phyloP scores from a whole-genome alignment of 495 filamentous ascomycete genomes.

The Penicillium steckii region DNA sequence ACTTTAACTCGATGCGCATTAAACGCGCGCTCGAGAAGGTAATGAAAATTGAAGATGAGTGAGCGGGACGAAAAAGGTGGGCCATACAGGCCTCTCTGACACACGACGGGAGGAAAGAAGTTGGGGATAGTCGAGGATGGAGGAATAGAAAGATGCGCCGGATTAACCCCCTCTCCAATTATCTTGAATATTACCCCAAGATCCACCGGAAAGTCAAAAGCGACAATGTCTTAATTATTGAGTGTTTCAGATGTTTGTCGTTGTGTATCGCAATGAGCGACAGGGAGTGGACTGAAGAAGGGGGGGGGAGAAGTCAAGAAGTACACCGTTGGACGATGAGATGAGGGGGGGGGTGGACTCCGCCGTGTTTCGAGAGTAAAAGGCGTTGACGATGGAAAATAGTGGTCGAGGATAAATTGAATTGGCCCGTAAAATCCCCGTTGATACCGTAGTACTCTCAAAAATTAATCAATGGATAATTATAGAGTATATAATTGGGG shows the following conservation, averaged over 20 bases:
- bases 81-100: not conserved
- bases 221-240: not conserved
- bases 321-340: too few species aligned
- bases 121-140: not conserved
- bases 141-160: not conserved
- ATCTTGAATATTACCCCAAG: not conserved
- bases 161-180: not conserved
- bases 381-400: slow-evolving; percentile 6
- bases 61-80: not conserved
- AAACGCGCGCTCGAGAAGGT: slow-evolving; percentile 24
- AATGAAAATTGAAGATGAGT: slow-evolving; percentile 10
- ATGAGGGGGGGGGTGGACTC: not conserved
- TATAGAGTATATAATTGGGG: slow-evolving; percentile 22
- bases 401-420: slow-evolving; percentile 31
- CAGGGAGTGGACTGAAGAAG: not conserved
- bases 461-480: slow-evolving; percentile 32
- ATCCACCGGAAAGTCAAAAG: not conserved
- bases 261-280: not conserved
- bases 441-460: slow-evolving; percentile 8
- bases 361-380: slow-evolving; percentile 1
- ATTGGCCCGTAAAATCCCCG: not conserved
- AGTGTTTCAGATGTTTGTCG: not conserved
- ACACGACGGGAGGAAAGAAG: not conserved
- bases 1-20: slow-evolving; percentile 39
- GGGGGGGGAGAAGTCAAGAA: not conserved